A percentile compares a stretch with the other conserved stretches of the same genome.
Evolutionary conservation across 2,329 filamentous ascomycete genomes (phyloP).

Genomic region (Fusarium mundagurra): DNA sequence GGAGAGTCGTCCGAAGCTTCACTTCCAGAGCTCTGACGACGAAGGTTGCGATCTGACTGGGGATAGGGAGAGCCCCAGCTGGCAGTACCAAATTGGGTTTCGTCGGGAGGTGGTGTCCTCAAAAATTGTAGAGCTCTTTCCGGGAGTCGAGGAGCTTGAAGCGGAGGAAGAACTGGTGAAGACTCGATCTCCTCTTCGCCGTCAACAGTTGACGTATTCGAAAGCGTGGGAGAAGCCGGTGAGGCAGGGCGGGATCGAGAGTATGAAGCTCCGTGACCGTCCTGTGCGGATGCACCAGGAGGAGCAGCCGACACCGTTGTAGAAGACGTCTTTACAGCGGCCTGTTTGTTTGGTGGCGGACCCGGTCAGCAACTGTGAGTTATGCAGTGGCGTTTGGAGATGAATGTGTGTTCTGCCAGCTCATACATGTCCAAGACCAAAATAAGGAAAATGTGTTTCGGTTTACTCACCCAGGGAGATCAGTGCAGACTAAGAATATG

Average conservation of each 20-base stretch:
- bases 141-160: conserved; percentile 67
- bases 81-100: conserved; percentile 70
- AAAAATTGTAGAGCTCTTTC: conserved; percentile 65
- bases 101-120: conserved; percentile 61
- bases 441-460: conserved; percentile 9
- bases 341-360: conserved; percentile 42
- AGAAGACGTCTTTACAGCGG: conserved; percentile 65
- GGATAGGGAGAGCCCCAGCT: conserved; percentile 95
- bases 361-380: conserved; percentile 40
- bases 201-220: conserved; percentile 70
- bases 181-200: conserved; percentile 63
- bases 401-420: conserved; percentile 35
- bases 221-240: conserved; percentile 68
- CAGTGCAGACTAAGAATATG: conserved; percentile 68
- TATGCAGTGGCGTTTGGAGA: conserved; percentile 38
- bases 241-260: conserved; percentile 47
- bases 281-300: conserved; percentile 71
- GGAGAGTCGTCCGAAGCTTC: conserved; percentile 68
- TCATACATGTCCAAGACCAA: conserved; percentile 27
- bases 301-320: conserved; percentile 57
- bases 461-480: conserved; percentile 62
- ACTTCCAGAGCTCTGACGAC: conserved; percentile 65
- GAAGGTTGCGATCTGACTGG: conserved; percentile 65
- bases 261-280: conserved; percentile 57
- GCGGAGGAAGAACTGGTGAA: conserved; percentile 67